Evolutionary conservation across 2,329 filamentous ascomycete species (phyloP).

Genomic region (Gremmenia infestans): DNA sequence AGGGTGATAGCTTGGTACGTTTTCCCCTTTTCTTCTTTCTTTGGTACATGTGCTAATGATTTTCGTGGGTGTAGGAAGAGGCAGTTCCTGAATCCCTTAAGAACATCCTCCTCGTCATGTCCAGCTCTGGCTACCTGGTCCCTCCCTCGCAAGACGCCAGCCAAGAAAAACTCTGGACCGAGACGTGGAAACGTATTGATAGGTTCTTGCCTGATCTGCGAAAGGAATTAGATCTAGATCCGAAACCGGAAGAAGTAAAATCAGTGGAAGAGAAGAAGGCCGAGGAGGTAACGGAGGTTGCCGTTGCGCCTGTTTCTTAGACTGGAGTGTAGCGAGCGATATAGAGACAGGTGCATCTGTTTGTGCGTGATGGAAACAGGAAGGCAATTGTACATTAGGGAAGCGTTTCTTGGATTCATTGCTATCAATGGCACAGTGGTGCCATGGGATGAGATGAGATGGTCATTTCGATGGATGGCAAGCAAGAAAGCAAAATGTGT

Average conservation of each 20-base stretch:
- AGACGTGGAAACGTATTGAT: conserved; percentile 63
- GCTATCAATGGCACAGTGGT: no score
- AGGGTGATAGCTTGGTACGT: conserved; percentile 80
- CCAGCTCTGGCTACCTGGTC: conserved; percentile 77
- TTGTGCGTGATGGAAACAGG: no score
- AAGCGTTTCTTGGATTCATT: no score
- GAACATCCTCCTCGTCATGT: conserved; percentile 94
- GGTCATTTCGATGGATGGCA: no score
- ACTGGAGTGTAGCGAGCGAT: neutral
- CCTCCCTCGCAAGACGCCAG: conserved; percentile 55
- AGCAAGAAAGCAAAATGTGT: no score
- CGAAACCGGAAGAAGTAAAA: conserved; percentile 9
- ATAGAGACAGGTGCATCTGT: no score
- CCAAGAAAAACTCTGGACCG: conserved; percentile 53
- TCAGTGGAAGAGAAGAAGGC: neutral
- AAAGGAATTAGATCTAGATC: conserved; percentile 50
- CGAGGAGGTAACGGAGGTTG: conserved; percentile 4
- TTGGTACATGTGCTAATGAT: neutral
- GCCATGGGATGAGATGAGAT: no score
- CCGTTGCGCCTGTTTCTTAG: conserved; percentile 3
- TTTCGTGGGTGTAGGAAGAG: conserved; percentile 61
- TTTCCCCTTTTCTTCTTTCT: neutral
- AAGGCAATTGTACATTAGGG: no score
- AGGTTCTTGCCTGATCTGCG: conserved; percentile 58
- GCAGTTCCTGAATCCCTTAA: conserved; percentile 93